Evolutionary conservation across 306 rosid species (phyloP), one percentile per base, ranked within the genome.

Genomic region (Comarum palustre): DNA sequence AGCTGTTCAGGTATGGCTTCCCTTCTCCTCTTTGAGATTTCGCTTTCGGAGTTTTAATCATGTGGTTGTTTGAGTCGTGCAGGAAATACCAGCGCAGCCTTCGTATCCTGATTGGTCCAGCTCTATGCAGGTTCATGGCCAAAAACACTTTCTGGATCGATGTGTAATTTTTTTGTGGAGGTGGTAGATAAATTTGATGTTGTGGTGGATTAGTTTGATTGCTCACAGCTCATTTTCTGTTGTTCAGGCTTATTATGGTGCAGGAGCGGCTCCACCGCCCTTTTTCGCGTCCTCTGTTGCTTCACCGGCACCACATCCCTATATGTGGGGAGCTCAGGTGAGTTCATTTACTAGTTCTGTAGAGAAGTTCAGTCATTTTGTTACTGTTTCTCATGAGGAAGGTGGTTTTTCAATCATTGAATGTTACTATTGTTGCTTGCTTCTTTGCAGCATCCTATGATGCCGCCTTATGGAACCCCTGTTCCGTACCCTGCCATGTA

Each of bases 241-340:
- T 79, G 34, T 80, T 75, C 82, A 95, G 99, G 99, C 99, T 81
- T 95, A 90, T 85, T 91, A 90, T 81, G 86, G 91, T 70, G 83
- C 93, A 50, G 99, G 99, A 71, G 96, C 87, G 27, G 83, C 96
- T 65, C 92, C 97, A 2, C 96, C 96, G 66, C 96, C 97, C 14
- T 95, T 84, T 87, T 95, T 86, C 41, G 92, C 99, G 60, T 79
- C 99, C 7, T 89, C 96, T 24, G 94, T 93, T 77, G 95, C 93
- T 77, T 82, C 98, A 6, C 88, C 97, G 24, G 69, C 92, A 66
- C 93, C 96, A 20, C 97, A 95, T 75, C 99, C 97, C 16, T 95
- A 91, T 87, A 12, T 95, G 50, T 95, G 99, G 99, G 99, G 99
- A 80, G 50, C 90, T 73, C 99, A 95, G 93, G 99, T 95, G 62